Evolutionary conservation across 225 moss, liverwort and hornwort species (phyloP), one percentile per base, ranked within the genome.

Genomic region (Polytrichum formosum): DNA sequence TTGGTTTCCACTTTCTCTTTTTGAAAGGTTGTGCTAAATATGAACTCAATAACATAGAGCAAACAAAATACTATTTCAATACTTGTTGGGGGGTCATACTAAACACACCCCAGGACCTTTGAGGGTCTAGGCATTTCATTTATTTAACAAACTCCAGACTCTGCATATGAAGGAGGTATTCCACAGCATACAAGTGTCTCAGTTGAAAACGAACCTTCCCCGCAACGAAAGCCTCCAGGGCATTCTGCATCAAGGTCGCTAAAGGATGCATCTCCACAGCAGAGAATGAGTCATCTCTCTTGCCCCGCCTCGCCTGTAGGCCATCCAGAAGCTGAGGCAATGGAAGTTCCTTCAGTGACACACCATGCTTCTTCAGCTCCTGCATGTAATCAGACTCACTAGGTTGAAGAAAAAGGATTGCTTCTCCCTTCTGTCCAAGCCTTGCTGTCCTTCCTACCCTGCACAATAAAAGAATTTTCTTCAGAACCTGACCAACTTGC

Each of bases 391-490:
- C 98, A 61, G 79, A 73, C 80, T 99, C 98, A 77, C 87, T 90
- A 33, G 98, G 98, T 77, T 94, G 94, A 82, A 99, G 76, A 63
- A 92, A 94, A 46, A 99, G 84, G 28, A 99, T 77, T 54, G 98
- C 98, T 80, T 99, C 98, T 60, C 98, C 98, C 71, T 83, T 78
- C 72, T 91, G 90, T 19, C 98, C 98, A 54, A 99, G 64, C 67
- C 98, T 91, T 28, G 98, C 98, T 75, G 98, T 99, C 78, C 98
- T 91, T 81, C 98, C 98, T 53, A 99, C 98, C 71, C 97, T 97
- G 75, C n/a, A 67, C 46, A 46, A 13, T 13, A 46, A 46, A 13
- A 13, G 10, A 37, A 0, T 13, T 2, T 13, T 13, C 13, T 13
- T 37, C 37, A 37, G 13, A 16, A 16, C 16, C 13, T 46, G 16